Evolutionary conservation across 495 filamentous ascomycete genomes (phyloP), one percentile per base, ranked within the genome.

Genomic region (Penicillium argentinense): DNA sequence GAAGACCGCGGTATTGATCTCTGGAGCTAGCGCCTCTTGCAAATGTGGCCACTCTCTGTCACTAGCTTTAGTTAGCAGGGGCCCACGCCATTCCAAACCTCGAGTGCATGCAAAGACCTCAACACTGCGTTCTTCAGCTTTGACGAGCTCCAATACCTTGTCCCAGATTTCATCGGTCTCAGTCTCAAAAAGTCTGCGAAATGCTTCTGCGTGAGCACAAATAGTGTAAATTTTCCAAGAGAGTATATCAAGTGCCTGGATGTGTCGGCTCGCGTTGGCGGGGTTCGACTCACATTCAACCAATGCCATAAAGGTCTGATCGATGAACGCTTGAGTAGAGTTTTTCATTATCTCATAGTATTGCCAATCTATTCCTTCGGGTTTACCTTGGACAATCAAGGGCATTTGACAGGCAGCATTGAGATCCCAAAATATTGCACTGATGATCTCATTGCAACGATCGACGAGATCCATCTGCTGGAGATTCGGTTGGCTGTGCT

Each of bases 191-290:
- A 60, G 54, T 4, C 41, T 27, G 13, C 63, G 61, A 51, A 74
- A 74, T 4, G 51, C 53, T 42, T 63, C 57, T 0, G 69, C 47
- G 13, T 56, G 42, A 9, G 63, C 46, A 24, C 64, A 66, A 19
- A 74, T 69, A 21, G 59, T 40, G 27, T 69, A 57, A 30, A 68
- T 54, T 44, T 51, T 61, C 67, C 68, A 74, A 3, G 62, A 64
- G 13, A 61, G 37, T 1, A 9, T 17, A 2, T 34, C 11, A 14
- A 48, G 16, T 11, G 33, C 17, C 3, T 9, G 9, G 7, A 7
- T n/a, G n/a, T n/a, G n/a, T n/a, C n/a, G n/a, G n/a, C n/a, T n/a
- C n/a, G n/a, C n/a, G n/a, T n/a, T n/a, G n/a, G n/a, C n/a, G n/a
- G n/a, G n/a, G n/a, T n/a, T n/a, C n/a, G n/a, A n/a, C n/a, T n/a